These are phyloP conservation scores for Fraxinus anomala DNA, from an alignment of 257 asterid genomes.

Conservation along the genomic window DNA sequence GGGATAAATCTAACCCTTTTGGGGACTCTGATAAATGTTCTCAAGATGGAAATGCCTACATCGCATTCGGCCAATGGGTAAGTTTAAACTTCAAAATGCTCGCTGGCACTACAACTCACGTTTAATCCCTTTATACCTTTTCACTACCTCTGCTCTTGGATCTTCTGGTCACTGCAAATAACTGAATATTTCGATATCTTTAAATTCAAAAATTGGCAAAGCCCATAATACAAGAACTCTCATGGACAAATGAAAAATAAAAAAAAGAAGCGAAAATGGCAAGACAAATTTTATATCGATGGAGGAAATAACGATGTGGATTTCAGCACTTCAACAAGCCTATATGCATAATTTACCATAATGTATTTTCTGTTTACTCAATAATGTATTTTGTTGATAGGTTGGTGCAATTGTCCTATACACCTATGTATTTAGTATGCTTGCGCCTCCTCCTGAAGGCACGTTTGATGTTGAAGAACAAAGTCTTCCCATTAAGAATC, in stretches of 20 bases:
- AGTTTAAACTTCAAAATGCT: conserved; percentile 30
- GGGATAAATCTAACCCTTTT: conserved; percentile 87
- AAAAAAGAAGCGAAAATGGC: too few species aligned
- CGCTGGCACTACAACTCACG: conserved; percentile 9
- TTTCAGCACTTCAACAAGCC: conserved; percentile 5
- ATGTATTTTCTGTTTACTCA: conserved; percentile 16
- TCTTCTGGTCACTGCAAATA: not conserved
- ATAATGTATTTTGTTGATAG: conserved; percentile 40
- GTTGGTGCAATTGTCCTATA: conserved; percentile 95
- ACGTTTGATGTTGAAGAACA: conserved; percentile 63
- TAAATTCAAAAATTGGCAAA: not conserved
- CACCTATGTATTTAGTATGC: conserved; percentile 93
- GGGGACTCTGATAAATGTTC: conserved; percentile 76
- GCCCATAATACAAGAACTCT: conserved; percentile 12
- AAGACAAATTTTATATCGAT: too few species aligned
- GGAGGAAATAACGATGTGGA: not conserved
- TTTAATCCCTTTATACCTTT: conserved; percentile 19
- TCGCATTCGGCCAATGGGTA: conserved; percentile 99
- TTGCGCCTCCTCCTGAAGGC: conserved; percentile 92
- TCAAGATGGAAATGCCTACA: conserved; percentile 96
- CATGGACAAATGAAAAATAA: not conserved
- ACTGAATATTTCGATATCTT: not conserved
- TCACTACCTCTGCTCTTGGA: not conserved
- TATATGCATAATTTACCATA: conserved; percentile 5
- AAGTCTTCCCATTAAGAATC: conserved; percentile 47